These are phyloP conservation scores for Pleurotus sapidus DNA, from an alignment of 768 basidiomycete species.

Conservation along the genomic window DNA sequence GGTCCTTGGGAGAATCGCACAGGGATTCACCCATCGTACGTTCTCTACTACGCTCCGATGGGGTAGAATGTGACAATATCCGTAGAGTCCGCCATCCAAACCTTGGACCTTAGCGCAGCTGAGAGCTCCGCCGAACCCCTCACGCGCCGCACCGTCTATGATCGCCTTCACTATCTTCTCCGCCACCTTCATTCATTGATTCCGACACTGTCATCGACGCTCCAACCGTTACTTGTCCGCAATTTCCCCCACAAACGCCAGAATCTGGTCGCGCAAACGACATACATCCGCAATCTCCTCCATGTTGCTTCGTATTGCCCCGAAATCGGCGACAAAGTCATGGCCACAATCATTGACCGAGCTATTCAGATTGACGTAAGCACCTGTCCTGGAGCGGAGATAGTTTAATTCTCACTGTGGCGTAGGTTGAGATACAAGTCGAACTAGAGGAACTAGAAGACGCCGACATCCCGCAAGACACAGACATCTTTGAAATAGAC, in stretches of 20 bases:
- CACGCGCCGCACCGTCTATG: slow-evolving; percentile 81
- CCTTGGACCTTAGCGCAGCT: slow-evolving; percentile 51
- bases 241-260: slow-evolving; percentile 95
- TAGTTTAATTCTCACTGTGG: too few relatives aligned
- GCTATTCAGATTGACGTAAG: slow-evolving; percentile 94
- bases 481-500: slow-evolving; percentile 72
- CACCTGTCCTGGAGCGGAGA: slow-evolving; percentile 7
- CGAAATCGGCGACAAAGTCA: slow-evolving; percentile 78
- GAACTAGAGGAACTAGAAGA: slow-evolving; percentile 91
- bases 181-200: slow-evolving; percentile 84
- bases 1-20: slow-evolving; percentile 77
- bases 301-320: slow-evolving; percentile 84
- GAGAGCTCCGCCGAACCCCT: slow-evolving; percentile 69
- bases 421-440: slow-evolving; percentile 94
- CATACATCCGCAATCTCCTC: slow-evolving; percentile 89
- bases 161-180: slow-evolving; percentile 84
- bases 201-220: slow-evolving; percentile 85
- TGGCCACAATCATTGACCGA: slow-evolving; percentile 88
- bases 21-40: slow-evolving; percentile 89
- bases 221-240: slow-evolving; percentile 80
- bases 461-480: slow-evolving; percentile 48
- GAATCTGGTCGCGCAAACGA: slow-evolving; percentile 70
- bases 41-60: slow-evolving; percentile 15
- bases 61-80: slow-evolving; percentile 5
- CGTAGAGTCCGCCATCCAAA: slow-evolving; percentile 70